Evolutionary conservation across 2,329 filamentous ascomycete genomes (phyloP), one percentile per base, ranked within the genome.

Genomic region (Pleurostoma richardsiae): DNA sequence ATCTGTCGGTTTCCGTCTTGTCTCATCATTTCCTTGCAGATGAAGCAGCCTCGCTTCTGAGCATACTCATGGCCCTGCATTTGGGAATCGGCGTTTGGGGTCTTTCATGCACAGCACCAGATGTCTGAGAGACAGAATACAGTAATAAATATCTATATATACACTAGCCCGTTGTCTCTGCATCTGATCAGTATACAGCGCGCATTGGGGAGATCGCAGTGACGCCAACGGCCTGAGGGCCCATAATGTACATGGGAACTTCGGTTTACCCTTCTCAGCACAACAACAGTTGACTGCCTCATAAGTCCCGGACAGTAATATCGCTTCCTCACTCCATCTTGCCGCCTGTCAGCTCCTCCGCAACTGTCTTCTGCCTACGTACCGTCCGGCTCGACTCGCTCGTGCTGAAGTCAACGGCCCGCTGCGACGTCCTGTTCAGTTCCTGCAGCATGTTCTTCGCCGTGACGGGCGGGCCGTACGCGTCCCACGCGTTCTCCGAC

Each of bases 261-360:
- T 19, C 19, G 19, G 19, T 19, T 19, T 19, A 19, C 19, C 19
- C 19, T 19, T 19, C 19, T 19, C 19, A 19, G 19, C 19, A 19
- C 19, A 19, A 19, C 19, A 19, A 19, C 2, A 19, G 19, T 19
- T 19, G 19, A 2, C 19, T 19, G 19, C 19, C 19, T 19, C 19
- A 19, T 19, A 19, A 19, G 2, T 19, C 19, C 19, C 19, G 19
- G 19, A 19, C 19, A 19, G 19, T 19, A 2, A 19, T 41, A 30
- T 4, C 33, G 42, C 30, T 41, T 39, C n/a, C 43, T 43, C 63
- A 67, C 48, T 71, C 69, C 67, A 81, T 72, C 65, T 77, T 80
- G 50, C 79, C 78, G 44, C 79, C 79, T 27, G 79, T 82, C 49
- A 83, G 66, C 62, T 80, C 76, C 61, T 82, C 79, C 3, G 79